Evolutionary conservation across 352 stramenopile species (phyloP), one percentile per base, ranked within the genome.

Genomic region (Phytophthora pini): DNA sequence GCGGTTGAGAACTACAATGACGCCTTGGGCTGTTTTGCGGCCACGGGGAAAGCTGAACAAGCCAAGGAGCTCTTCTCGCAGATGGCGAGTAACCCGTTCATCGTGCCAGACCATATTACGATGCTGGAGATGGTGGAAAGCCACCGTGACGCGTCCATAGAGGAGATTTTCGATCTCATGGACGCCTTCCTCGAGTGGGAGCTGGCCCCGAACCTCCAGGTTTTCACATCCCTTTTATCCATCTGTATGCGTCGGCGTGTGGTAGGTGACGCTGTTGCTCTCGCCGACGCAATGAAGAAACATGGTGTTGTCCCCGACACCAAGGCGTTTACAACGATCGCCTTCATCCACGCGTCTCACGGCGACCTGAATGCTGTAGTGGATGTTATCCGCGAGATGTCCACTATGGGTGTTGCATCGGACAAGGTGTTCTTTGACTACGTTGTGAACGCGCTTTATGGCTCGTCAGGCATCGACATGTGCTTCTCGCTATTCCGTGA

Each of bases 101-200:
- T 94, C 9, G 39, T 56, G 22, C 85, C 83, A 0, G 77, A 92
- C 53, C 74, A 86, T 57, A 82, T 90, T 46, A 94, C 85, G 53
- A 94, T 94, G 83, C 60, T 91, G 24, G 76, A 89, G 56, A 83
- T 92, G 70, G 85, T 92, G 17, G 80, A 92, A 52, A 91, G 80
- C 39, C 78, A 94, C 48, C 71, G 76, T 20, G 66, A 87, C 2
- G 78, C 79, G 15, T 67, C 85, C 11, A 80, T 91, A 32, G 65
- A 76, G 10, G 81, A 94, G 10, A 54, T 94, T 43, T 91, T 90
- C 53, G 44, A 77, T 27, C 70, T 92, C 38, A 88, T 94, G 80
- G 78, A 92, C 43, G 49, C 79, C 13, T 91, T 94, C 50, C 68
- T 94, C 6, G 77, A 90, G 34, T 74, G 77, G 53, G 63, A 78